Base-by-base conservation (phyloP, 495 filamentous ascomycete species). In the Apiosordaria backusii region DNA sequence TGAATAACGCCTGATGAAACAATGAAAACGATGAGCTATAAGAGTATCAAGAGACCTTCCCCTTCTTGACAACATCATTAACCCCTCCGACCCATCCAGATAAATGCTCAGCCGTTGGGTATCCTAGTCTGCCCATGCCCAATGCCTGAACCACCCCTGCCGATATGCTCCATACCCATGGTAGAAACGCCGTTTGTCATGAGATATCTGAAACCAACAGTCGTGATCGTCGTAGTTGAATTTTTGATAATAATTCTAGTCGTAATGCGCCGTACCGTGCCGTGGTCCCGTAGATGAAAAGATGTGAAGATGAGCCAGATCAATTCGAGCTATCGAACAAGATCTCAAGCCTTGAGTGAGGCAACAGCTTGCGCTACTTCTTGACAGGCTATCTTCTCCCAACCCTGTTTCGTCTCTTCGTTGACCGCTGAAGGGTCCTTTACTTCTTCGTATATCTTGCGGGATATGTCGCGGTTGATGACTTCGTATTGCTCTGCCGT, bases 401-500 rank as follows among this genome's bases (percentile, higher is more conserved):
- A 89, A 7, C 79, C 79, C 40, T 83, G 81, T 66, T 84, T 83
- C 50, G 84, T 82, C 15, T 85, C 82, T 10, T 85, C 80, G 35
- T 86, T 83, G 27, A 80, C 69, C 3, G 74, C 65, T n/a, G 84
- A 81, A 0, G 82, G 80, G 57, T 89, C 87, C 5, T 84, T 86
- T 16, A 93, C 86, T 50, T 87, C 86, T 50, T 96, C 90, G 74
- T 97, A 97, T n/a, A 97, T 78, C 77, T 86, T 88, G 19, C 90
- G 86, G 16, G 90, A 95, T 25, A 97, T 86, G 45, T 86, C 88
- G 57, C 92, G 87, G 74, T 97, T 97, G 78, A 97, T 93, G 57
- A 88, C 85, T 4, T 89, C 93, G 78, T 91, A 97, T 74, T 97
- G 89, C 52, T 96, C 89, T 70, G 91, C 88, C 35, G 87, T 88